Base-by-base conservation (phyloP, 768 basidiomycete genomes). In the Scleroderma citrinum region DNA sequence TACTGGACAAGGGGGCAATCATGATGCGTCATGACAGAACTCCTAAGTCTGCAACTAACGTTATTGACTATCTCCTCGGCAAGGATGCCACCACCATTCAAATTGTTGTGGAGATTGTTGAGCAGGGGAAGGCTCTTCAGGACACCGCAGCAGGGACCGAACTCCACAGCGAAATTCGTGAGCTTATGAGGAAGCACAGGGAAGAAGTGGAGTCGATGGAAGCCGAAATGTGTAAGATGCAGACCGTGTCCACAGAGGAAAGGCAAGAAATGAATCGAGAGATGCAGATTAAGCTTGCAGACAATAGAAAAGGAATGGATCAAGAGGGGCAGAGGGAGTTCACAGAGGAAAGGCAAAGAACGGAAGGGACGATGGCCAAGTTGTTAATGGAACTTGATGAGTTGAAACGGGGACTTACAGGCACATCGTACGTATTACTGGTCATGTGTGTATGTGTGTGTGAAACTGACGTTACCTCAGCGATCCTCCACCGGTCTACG, bases 1-100 rank as follows among this genome's bases (percentile, higher is more conserved):
- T 39, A 39, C 38, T 39, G 58, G 29, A 41, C 38, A 7, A 58
- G 65, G 58, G 31, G 63, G 38, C 38, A 12, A 13, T 17, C 6
- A 21, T 39, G 38, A 14, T 20, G 21, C 38, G 38, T 39, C 13
- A 39, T 39, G 19, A 39, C 21, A 21, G 38, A 20, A 39, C 38
- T 10, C 38, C 1, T 12, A 11, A 21, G 19, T 39, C 38, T 21
- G 38, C 38, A 39, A 12, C n/a, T 13, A 11, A 21, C 13, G 21
- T 39, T 2, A 39, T 39, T 17, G 4, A 39, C 21, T 39, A 39
- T 21, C 38, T 39, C 21, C 38, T 39, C 12, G 7, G 38, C n/a
- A 39, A 21, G 38, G 20, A 20, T 5, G 19, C 38, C 16, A 39
- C 19, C 2, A 20, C 38, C 7, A 21, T 20, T 20, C 38, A 39